Evolutionary conservation across 768 basidiomycete genomes (phyloP).

Genomic region (Mycena indigotica): DNA sequence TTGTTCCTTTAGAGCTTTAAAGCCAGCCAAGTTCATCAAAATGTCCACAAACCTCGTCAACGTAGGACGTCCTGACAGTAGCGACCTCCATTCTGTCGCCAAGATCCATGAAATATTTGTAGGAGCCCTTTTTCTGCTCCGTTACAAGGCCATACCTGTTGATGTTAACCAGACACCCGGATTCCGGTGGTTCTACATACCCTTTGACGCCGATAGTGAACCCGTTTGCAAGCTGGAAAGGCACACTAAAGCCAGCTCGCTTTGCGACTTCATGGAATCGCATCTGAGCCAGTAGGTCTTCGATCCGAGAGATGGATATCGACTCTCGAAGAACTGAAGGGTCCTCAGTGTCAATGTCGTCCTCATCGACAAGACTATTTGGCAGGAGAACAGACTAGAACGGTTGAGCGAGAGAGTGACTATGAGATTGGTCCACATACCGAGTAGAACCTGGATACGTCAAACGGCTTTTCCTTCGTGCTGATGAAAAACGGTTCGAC

Average conservation of each 20-base stretch:
- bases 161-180: conserved; percentile 61
- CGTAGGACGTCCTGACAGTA: conserved; percentile 65
- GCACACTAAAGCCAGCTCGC: conserved; percentile 78
- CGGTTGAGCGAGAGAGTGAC: background rate
- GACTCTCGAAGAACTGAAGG: conserved; percentile 61
- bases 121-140: conserved; percentile 80
- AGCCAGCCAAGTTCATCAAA: background rate
- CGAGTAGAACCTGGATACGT: conserved; percentile 75
- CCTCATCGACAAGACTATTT: conserved; percentile 54
- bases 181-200: conserved; percentile 76
- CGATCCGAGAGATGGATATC: conserved; percentile 75
- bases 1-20: conserved; percentile 35
- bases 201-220: conserved; percentile 83
- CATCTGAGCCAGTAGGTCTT: conserved; percentile 80
- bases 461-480: conserved; percentile 65
- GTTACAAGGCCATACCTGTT: conserved; percentile 84
- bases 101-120: conserved; percentile 82
- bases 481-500: conserved; percentile 92
- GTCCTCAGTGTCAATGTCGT: conserved; percentile 43
- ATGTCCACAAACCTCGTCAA: conserved; percentile 63
- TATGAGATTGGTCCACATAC: conserved; percentile 42
- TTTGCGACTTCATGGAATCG: conserved; percentile 82
- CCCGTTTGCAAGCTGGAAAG: conserved; percentile 74
- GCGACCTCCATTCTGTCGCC: conserved; percentile 81
- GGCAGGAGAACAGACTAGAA: conserved; percentile 64